Base-by-base conservation (phyloP, 177 flowering plant species). In the Vitis hybrid region DNA sequence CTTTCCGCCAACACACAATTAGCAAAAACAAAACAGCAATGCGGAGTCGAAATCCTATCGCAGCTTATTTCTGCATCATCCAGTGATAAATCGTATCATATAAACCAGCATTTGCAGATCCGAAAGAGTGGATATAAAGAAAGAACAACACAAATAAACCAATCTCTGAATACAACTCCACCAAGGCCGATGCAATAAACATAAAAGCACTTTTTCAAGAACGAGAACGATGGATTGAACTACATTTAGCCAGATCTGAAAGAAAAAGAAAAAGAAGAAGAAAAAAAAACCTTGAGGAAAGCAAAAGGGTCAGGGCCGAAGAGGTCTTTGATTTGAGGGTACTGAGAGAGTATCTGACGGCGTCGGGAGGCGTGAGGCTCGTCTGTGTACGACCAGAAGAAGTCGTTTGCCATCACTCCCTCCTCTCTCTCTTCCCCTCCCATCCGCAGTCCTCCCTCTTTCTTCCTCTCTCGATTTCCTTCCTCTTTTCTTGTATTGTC, bases 371-470 rank as follows among this genome's bases (percentile, higher is more conserved):
- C 98, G 67, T 94, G 98, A 1, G 98, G 98, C 74, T 94, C 97
- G 62, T 94, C 98, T 0, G 97, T 94, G 72, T 94, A 90, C 0
- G 97, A 92, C 98, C 98, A 94, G 83, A 89, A 92, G 84, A 92
- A 94, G 72, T 94, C 98, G 0, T 78, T 74, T 13, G 97, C 92
- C 93, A 90, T 90, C 45, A 79, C 88, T 3, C 79, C 91, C 29
- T 77, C 87, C 57, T 74, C 67, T 29, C 59, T 49, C 31, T 58
- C 74, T 29, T 57, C 78, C 63, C 54, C 73, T 45, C 53, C 45
- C 49, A 16, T 2, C 66, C 12, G 1, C 66, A 3, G n/a, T 68
- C 69, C 71, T 69, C 55, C 72, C 60, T 72, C 66, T 76, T 61
- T 18, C 68, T 20, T 68, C 70, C 55, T 61, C 74, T 75, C 73